These are phyloP conservation scores for Saccharomycopsis fibuligera DNA, from an alignment of 805 yeast genomes.

Conservation along the genomic window DNA sequence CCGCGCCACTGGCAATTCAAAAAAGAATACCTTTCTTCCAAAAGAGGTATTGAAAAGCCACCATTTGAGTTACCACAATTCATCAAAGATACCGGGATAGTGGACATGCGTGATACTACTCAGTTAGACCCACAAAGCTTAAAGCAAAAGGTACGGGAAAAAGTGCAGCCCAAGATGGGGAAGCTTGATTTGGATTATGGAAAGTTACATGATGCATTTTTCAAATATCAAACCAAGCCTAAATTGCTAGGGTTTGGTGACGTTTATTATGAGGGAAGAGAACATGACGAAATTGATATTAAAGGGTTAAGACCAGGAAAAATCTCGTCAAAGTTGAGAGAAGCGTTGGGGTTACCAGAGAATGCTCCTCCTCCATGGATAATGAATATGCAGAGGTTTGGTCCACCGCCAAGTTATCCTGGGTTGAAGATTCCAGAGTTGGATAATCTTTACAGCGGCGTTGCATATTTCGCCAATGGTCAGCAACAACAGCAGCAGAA, in stretches of 20 bases:
- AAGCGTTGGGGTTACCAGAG: slow-evolving; percentile 60
- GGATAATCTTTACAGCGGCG: slow-evolving; percentile 25
- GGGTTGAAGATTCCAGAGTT: slow-evolving; percentile 51
- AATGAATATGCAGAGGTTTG: slow-evolving; percentile 55
- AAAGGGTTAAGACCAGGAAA: slow-evolving; percentile 57
- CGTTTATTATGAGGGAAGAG: slow-evolving; percentile 72
- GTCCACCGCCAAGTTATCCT: slow-evolving; percentile 82
- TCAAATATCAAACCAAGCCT: slow-evolving; percentile 74
- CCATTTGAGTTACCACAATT: slow-evolving; percentile 76
- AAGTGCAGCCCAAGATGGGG: slow-evolving; percentile 87
- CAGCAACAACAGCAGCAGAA: slow-evolving; percentile 23
- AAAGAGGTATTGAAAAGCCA: slow-evolving; percentile 57
- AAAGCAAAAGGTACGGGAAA: slow-evolving; percentile 70
- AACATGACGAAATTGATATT: slow-evolving; percentile 39
- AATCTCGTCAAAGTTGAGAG: slow-evolving; percentile 52
- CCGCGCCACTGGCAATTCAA: slow-evolving; percentile 84
- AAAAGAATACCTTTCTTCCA: slow-evolving; percentile 62
- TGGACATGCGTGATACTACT: slow-evolving; percentile 69
- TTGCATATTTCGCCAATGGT: slow-evolving; percentile 9
- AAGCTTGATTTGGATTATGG: slow-evolving; percentile 79
- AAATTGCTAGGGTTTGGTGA: slow-evolving; percentile 65
- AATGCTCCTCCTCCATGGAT: slow-evolving; percentile 69
- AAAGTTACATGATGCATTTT: slow-evolving; percentile 78
- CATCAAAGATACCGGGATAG: slow-evolving; percentile 77
- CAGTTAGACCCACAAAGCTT: slow-evolving; percentile 45